Conservation (phyloP, 352 stramenopile species). For the Lagenidium giganteum region DNA sequence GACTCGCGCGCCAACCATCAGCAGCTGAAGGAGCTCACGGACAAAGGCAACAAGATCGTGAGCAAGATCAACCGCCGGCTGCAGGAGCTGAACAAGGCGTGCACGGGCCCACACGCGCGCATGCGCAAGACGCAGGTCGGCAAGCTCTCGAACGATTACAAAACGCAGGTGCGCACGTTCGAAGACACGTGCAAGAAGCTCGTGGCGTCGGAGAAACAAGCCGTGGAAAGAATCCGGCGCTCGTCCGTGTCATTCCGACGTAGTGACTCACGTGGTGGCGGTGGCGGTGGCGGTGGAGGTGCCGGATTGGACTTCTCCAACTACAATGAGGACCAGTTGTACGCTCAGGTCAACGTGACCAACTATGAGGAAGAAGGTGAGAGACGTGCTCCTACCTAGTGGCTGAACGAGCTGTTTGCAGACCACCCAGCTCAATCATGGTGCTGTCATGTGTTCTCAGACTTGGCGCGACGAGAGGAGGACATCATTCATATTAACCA, state of each 20-base stretch:
- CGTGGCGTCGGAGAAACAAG: slow-evolving; percentile 65
- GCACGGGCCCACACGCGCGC: slow-evolving; percentile 35
- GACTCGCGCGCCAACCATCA: slow-evolving; percentile 80
- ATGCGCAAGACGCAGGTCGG: slow-evolving; percentile 60
- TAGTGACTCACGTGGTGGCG: slow-evolving; percentile 12
- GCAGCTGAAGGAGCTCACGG: slow-evolving; percentile 72
- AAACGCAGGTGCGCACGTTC: slow-evolving; percentile 72
- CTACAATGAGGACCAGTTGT: slow-evolving; percentile 86
- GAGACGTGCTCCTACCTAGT: neutral
- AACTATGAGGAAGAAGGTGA: slow-evolving; percentile 84
- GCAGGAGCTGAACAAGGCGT: slow-evolving; percentile 67
- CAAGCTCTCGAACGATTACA: slow-evolving; percentile 84
- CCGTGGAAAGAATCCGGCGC: slow-evolving; percentile 73
- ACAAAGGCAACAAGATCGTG: slow-evolving; percentile 82
- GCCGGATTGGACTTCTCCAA: slow-evolving; percentile 45
- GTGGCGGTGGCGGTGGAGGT: slow-evolving; percentile 1
- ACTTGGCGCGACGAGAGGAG: slow-evolving; percentile 72
- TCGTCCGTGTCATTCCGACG: slow-evolving; percentile 69
- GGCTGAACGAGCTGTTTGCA: neutral
- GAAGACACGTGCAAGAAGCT: slow-evolving; percentile 68
- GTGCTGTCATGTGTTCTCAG: slow-evolving; percentile 24
- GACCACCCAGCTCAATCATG: neutral
- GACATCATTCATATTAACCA: slow-evolving; percentile 89
- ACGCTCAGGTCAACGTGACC: slow-evolving; percentile 79
- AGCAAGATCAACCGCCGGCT: slow-evolving; percentile 71